Conservation (phyloP, 75 land plant genomes). For the Picea sitchensis region DNA sequence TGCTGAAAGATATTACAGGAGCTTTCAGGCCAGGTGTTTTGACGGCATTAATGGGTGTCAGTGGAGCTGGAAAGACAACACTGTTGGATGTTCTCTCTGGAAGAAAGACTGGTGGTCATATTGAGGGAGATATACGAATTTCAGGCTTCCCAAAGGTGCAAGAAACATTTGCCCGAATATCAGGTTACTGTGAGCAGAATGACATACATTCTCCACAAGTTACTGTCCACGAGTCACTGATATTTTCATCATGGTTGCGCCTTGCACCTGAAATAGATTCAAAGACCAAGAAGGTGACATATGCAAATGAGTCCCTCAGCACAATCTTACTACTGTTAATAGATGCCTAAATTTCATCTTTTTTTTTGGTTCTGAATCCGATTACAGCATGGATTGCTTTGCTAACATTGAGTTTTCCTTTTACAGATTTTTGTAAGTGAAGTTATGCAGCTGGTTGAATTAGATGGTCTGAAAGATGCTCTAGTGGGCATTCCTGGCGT, state of each 20-base stretch:
- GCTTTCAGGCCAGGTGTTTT: slow-evolving; percentile 81
- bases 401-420: not conserved
- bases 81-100: slow-evolving; percentile 91
- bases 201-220: slow-evolving; percentile 87
- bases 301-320: not conserved
- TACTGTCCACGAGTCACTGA: slow-evolving; percentile 58
- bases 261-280: slow-evolving; percentile 19
- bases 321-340: not conserved
- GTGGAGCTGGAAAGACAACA: slow-evolving; percentile 95
- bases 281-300: slow-evolving; percentile 12
- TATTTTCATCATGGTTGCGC: slow-evolving; percentile 34
- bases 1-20: slow-evolving; percentile 61
- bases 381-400: not conserved
- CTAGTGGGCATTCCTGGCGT: slow-evolving; percentile 33
- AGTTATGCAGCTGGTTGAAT: slow-evolving; percentile 33
- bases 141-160: slow-evolving; percentile 79
- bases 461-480: slow-evolving; percentile 20
- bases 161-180: slow-evolving; percentile 79
- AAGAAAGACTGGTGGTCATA: slow-evolving; percentile 83
- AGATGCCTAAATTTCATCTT: not conserved
- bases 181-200: slow-evolving; percentile 83
- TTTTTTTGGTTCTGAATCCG: not conserved
- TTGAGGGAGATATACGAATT: slow-evolving; percentile 80
- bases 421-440: slow-evolving; percentile 26
- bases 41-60: slow-evolving; percentile 84